Conservation (phyloP, 345 rosid species). For the Gossypium anomalum region DNA sequence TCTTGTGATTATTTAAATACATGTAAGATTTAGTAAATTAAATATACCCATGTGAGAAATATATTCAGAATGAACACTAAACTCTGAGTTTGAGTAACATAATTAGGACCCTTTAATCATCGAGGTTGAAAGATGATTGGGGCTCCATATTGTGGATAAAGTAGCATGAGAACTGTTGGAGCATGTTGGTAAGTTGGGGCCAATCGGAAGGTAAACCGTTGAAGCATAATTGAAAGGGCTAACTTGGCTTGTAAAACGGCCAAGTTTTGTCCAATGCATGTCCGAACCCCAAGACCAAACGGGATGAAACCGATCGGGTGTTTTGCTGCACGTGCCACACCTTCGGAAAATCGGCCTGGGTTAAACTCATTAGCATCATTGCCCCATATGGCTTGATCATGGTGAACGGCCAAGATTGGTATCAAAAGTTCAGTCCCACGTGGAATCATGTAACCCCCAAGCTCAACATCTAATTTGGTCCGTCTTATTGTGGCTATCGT, state of each 20-base stretch:
- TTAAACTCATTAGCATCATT: conserved; percentile 70
- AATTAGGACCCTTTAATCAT: neutral
- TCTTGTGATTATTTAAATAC: neutral
- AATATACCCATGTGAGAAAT: neutral
- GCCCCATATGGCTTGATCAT: conserved; percentile 74
- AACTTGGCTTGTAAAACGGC: conserved; percentile 72
- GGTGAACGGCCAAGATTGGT: conserved; percentile 76
- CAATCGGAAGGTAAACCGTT: conserved; percentile 57
- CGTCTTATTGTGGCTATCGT: conserved; percentile 66
- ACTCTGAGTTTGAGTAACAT: neutral
- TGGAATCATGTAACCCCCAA: conserved; percentile 80
- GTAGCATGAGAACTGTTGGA: conserved; percentile 60
- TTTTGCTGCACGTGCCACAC: conserved; percentile 68
- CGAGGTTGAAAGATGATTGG: conserved; percentile 54
- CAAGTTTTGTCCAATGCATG: conserved; percentile 77
- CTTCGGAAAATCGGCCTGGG: conserved; percentile 63
- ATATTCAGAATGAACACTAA: neutral
- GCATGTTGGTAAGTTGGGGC: conserved; percentile 74
- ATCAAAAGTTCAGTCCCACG: conserved; percentile 57
- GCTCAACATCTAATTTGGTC: conserved; percentile 50
- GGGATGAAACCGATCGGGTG: conserved; percentile 70
- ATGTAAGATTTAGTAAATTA: neutral
- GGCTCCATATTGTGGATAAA: conserved; percentile 78
- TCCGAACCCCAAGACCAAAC: conserved; percentile 70
- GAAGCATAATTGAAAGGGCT: conserved; percentile 56